These are phyloP conservation scores for Alternaria brassicae DNA, from an alignment of 2,329 filamentous ascomycete species.

Conservation along the genomic window DNA sequence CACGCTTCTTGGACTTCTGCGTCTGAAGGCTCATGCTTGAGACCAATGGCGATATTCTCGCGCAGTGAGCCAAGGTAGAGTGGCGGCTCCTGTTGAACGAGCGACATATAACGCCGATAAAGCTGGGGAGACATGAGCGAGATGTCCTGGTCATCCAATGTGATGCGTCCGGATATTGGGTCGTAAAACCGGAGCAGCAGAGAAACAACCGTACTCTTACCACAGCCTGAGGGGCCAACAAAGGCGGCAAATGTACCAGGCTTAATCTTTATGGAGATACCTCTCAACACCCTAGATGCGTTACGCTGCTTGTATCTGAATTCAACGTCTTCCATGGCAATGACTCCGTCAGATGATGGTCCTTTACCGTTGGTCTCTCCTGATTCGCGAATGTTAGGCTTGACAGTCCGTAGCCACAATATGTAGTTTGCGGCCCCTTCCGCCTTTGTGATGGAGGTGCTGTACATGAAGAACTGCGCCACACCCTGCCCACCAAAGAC, in stretches of 20 bases:
- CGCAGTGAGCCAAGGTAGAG: constrained; percentile 87
- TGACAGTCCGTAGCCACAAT: constrained; percentile 49
- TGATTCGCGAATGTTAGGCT: constrained; percentile 43
- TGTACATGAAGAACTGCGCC: constrained; percentile 11
- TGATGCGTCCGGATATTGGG: constrained; percentile 72
- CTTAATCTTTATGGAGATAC: constrained; percentile 53
- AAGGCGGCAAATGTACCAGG: constrained; percentile 56
- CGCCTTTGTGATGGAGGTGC: constrained; percentile 82
- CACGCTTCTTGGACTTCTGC: background rate
- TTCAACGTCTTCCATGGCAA: constrained; percentile 9
- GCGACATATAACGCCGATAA: constrained; percentile 76
- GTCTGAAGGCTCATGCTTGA: background rate
- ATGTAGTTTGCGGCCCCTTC: constrained; percentile 72
- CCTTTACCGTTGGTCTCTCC: background rate
- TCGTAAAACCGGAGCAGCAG: constrained; percentile 93
- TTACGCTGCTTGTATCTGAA: constrained; percentile 6
- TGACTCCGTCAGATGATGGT: background rate
- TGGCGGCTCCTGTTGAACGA: constrained; percentile 91
- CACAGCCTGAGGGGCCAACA: constrained; percentile 88
- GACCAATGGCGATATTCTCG: constrained; percentile 70
- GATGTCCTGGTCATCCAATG: constrained; percentile 74
- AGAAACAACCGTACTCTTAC: constrained; percentile 89
- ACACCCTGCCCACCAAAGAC: constrained; percentile 44
- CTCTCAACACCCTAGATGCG: constrained; percentile 5
- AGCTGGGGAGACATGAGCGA: constrained; percentile 52